Evolutionary conservation across 2,329 filamentous ascomycete genomes (phyloP).

Genomic region (Dothideomycetes sp.): DNA sequence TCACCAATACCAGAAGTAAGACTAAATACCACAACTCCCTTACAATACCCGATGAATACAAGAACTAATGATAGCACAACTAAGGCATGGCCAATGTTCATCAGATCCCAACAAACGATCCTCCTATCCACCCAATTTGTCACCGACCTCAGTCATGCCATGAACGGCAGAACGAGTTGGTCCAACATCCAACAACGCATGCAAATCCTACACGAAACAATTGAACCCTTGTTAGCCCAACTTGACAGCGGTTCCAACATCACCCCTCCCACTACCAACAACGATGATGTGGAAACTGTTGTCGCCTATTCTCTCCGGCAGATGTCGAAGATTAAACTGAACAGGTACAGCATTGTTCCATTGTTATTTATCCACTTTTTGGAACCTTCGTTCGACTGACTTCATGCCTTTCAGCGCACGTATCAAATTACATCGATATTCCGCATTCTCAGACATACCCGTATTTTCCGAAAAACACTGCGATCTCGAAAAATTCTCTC

Average conservation of each 20-base stretch:
- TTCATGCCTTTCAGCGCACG: no score
- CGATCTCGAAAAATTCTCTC: slow-evolving; percentile 34
- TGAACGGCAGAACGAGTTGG: slow-evolving; percentile 4
- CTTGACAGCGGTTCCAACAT: slow-evolving; percentile 15
- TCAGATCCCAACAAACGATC: slow-evolving; percentile 11
- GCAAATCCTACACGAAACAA: slow-evolving; percentile 4
- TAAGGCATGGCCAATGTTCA: slow-evolving; percentile 10
- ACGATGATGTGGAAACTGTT: slow-evolving; percentile 33
- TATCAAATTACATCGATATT: slow-evolving; percentile 45
- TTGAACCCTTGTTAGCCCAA: slow-evolving; percentile 1
- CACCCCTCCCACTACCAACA: slow-evolving; percentile 23
- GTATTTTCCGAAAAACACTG: slow-evolving; percentile 43
- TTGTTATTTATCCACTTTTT: slow-evolving; percentile 1
- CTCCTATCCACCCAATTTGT: slow-evolving; percentile 10
- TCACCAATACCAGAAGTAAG: slow-evolving; percentile 3
- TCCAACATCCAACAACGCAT: background rate
- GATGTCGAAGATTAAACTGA: slow-evolving; percentile 43
- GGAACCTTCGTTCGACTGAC: no score
- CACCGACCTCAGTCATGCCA: background rate
- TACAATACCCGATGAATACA: background rate
- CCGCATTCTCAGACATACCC: slow-evolving; percentile 43
- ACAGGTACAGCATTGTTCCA: slow-evolving; percentile 34
- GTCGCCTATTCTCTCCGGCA: slow-evolving; percentile 37
- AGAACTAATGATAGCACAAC: background rate
- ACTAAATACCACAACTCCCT: no score